Evolutionary conservation across 2,329 filamentous ascomycete species (phyloP), one percentile per base, ranked within the genome.

Genomic region (Corinectria fuckeliana): DNA sequence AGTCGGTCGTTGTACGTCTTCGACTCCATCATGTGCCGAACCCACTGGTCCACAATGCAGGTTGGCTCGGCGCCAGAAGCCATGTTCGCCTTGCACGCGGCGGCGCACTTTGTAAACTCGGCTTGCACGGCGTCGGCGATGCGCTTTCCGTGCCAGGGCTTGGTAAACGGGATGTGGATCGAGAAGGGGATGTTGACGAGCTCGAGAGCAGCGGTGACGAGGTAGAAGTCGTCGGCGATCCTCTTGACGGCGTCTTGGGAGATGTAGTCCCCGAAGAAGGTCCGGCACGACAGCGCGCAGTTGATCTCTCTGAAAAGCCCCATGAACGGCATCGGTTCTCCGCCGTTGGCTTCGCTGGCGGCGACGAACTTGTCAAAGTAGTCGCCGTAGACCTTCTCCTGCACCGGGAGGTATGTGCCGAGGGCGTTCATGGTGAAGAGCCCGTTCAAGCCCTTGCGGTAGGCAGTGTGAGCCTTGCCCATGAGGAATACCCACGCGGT

Each of bases 201-300:
- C 74, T 93, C 91, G 41, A 93, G 82, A 0, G 91, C 90, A 20
- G 88, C 90, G 4, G 91, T 93, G 68, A 91, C 89, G 60, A 88
- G 81, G 75, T 92, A 93, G 75, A 91, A 93, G 75, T 93, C 90
- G 70, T 92, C 87, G 16, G 90, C 88, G 58, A 93, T 91, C 74
- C 84, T 88, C 79, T 91, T 88, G 57, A 93, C 85, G 4, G 85
- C 83, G 60, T 87, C 85, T 41, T 91, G 85, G 8, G 85, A 86
- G 75, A 92, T 91, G 78, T 93, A 93, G 76, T 92, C 85, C 21
- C 91, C 91, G 45, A 92, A 90, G 71, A 93, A 93, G 8, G 91
- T 93, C 47, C 90, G 85, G 78, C 89, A 91, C 7, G 90, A 92
- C 2, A 93, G 78, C 4, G 91, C 91, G 71, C 88, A 91, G 80